Conservation (phyloP, 2,329 filamentous ascomycete species). For the Camillea tinctor region DNA sequence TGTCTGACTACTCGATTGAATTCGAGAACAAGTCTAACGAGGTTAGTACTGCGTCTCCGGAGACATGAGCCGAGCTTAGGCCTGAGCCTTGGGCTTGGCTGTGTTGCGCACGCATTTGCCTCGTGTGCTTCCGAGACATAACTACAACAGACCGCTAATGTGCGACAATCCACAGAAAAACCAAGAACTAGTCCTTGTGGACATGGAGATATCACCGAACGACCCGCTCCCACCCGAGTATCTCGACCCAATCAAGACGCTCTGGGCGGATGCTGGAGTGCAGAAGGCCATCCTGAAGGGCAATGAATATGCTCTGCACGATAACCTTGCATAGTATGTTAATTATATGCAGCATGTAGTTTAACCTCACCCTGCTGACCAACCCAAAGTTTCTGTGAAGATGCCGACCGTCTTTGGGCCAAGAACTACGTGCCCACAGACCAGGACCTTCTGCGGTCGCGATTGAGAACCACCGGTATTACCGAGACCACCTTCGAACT, state of each 20-base stretch:
- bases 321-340: conserved; percentile 89
- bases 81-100: too few species aligned
- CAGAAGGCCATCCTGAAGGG: conserved; percentile 87
- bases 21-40: conserved; percentile 79
- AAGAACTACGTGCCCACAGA: conserved; percentile 84
- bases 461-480: conserved; percentile 90
- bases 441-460: conserved; percentile 88
- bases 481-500: conserved; percentile 93
- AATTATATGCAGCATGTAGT: neutral
- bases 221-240: conserved; percentile 78
- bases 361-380: conserved; percentile 13
- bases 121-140: conserved; percentile 6
- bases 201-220: conserved; percentile 79
- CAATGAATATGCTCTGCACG: conserved; percentile 94
- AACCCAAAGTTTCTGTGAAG: conserved; percentile 71
- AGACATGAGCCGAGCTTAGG: neutral
- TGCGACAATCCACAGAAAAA: conserved; percentile 56
- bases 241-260: conserved; percentile 73
- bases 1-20: conserved; percentile 77
- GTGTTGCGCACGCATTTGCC: conserved; percentile 6
- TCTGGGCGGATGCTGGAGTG: conserved; percentile 84
- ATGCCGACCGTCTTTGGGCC: conserved; percentile 72
- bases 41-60: conserved; percentile 56
- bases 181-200: conserved; percentile 73
- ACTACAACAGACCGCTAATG: conserved; percentile 11